Conservation (phyloP, 441 rosid genomes). For the Erodium trifolium region DNA sequence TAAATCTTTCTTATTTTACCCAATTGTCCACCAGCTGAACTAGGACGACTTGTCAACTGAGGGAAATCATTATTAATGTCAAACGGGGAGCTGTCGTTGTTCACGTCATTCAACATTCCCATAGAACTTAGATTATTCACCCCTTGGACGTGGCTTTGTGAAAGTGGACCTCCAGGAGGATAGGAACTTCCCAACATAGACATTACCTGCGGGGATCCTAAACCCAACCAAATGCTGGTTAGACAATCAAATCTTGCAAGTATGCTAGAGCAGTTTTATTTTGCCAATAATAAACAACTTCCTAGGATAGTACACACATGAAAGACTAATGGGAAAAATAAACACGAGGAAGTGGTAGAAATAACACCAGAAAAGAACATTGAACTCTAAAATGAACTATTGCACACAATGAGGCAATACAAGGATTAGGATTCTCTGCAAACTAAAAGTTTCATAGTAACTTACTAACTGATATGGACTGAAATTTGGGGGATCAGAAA, state of each 20-base stretch:
- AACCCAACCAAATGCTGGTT: slow-evolving; percentile 20
- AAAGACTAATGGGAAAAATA: not conserved
- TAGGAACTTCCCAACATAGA: slow-evolving; percentile 76
- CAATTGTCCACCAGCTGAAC: slow-evolving; percentile 89
- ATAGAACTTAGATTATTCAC: slow-evolving; percentile 75
- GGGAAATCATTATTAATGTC: slow-evolving; percentile 95
- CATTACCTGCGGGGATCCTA: slow-evolving; percentile 89
- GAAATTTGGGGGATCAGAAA: not conserved
- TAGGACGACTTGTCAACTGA: slow-evolving; percentile 80
- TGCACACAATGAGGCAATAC: not conserved
- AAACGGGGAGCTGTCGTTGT: slow-evolving; percentile 70
- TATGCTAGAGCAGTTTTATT: not conserved
- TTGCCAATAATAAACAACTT: not conserved
- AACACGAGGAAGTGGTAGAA: not conserved
- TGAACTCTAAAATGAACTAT: not conserved
- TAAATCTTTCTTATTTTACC: slow-evolving; percentile 33
- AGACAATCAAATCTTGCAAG: slow-evolving; percentile 1
- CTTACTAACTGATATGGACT: not conserved
- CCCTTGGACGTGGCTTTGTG: slow-evolving; percentile 80
- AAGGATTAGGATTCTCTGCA: not conserved
- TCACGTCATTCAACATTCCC: slow-evolving; percentile 85
- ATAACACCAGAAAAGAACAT: slow-evolving; percentile 1
- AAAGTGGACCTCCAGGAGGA: slow-evolving; percentile 73
- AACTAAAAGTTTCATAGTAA: slow-evolving; percentile 1
- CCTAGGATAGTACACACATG: not conserved